Conservation (phyloP, 129 eudicot genomes). For the Pseudognaphalium luteoalbum region DNA sequence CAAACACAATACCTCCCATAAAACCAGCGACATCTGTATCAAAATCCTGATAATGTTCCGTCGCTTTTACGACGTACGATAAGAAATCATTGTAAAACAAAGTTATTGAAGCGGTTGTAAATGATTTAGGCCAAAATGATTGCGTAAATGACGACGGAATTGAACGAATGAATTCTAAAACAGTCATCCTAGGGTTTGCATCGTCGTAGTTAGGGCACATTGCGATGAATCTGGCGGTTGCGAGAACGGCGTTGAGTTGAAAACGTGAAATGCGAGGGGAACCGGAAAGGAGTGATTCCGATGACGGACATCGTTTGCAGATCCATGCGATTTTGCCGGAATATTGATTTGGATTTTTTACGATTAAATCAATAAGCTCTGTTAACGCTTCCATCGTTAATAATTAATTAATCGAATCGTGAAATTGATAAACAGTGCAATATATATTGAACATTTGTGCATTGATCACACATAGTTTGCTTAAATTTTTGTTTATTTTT, state of each 20-base stretch:
- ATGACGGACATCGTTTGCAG: slow-evolving; percentile 78
- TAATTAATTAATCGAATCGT: slow-evolving; percentile 1
- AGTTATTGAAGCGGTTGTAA: slow-evolving; percentile 39
- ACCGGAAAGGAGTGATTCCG: slow-evolving; percentile 58
- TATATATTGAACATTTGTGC: neutral
- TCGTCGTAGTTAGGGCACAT: slow-evolving; percentile 58
- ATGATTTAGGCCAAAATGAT: slow-evolving; percentile 87
- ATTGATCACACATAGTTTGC: slow-evolving; percentile 8
- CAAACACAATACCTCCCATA: slow-evolving; percentile 66
- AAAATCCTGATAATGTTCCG: slow-evolving; percentile 54
- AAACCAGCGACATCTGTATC: slow-evolving; percentile 62
- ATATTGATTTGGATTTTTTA: slow-evolving; percentile 58
- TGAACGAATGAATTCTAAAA: slow-evolving; percentile 64
- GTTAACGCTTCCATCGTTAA: slow-evolving; percentile 69
- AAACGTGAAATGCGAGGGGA: slow-evolving; percentile 77
- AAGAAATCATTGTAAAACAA: slow-evolving; percentile 64
- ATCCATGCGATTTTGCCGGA: slow-evolving; percentile 68
- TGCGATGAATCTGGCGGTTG: slow-evolving; percentile 68
- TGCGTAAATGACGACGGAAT: slow-evolving; percentile 60
- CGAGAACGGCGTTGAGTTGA: slow-evolving; percentile 84
- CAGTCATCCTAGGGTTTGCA: slow-evolving; percentile 42
- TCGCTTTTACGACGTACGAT: slow-evolving; percentile 50
- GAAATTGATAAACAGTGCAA: slow-evolving; percentile 4
- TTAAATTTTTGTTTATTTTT: neutral
- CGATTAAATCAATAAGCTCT: slow-evolving; percentile 82